These are phyloP conservation scores for Penicillium sumatraense DNA, from an alignment of 2,329 filamentous ascomycete genomes.

Conservation along the genomic window DNA sequence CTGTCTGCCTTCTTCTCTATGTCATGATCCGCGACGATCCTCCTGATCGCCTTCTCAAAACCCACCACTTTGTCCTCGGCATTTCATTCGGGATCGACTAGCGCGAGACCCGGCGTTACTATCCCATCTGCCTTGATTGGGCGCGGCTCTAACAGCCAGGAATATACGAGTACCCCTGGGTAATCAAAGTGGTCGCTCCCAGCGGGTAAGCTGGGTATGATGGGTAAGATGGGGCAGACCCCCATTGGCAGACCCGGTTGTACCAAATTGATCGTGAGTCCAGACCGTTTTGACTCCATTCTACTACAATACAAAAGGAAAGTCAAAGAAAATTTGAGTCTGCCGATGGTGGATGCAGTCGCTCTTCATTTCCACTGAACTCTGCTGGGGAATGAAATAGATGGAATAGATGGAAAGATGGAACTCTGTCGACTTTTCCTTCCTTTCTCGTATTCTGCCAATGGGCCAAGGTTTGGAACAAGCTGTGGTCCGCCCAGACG, in stretches of 20 bases:
- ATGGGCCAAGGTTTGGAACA: neutral
- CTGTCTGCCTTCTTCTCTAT: neutral
- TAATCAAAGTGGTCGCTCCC: neutral
- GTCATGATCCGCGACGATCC: slow-evolving; percentile 21
- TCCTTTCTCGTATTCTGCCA: slow-evolving; percentile 1
- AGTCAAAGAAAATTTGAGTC: neutral
- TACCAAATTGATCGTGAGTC: neutral
- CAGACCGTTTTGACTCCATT: neutral
- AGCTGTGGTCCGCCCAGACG: neutral
- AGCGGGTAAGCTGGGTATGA: too few relatives aligned
- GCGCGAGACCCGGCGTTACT: slow-evolving; percentile 11
- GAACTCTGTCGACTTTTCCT: slow-evolving; percentile 4
- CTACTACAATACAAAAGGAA: neutral
- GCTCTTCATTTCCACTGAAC: slow-evolving; percentile 18
- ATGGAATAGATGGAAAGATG: neutral
- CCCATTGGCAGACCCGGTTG: neutral
- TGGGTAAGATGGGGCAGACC: neutral
- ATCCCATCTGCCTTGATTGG: slow-evolving; percentile 17
- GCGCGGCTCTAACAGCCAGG: slow-evolving; percentile 4
- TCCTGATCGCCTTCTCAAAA: slow-evolving; percentile 15
- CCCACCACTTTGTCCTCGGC: slow-evolving; percentile 13
- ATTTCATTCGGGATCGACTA: slow-evolving; percentile 25
- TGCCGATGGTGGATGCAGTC: neutral
- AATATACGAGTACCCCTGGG: neutral
- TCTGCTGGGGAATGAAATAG: too few relatives aligned